phyloP scores from a whole-genome alignment of 2,329 filamentous ascomycete species.

The Periconia macrospinosa region DNA sequence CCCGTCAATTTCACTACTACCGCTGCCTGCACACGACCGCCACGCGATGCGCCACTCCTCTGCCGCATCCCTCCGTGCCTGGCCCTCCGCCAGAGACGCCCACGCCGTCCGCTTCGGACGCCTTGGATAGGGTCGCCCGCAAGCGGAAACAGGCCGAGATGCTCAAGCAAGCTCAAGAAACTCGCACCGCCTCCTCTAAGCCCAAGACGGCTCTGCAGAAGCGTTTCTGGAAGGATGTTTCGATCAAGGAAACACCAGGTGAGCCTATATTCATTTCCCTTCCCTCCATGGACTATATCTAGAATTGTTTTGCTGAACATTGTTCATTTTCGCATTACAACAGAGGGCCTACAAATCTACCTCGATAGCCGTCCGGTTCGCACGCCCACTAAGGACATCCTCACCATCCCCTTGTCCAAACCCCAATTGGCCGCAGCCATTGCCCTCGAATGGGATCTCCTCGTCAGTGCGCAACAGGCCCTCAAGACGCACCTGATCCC shows the following conservation, averaged over 20 bases:
- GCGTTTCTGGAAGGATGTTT: conserved; percentile 88
- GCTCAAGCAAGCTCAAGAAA: conserved; percentile 50
- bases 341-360: conserved; percentile 63
- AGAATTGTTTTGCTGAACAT: conserved; percentile 11
- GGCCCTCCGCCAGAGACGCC: conserved; percentile 64
- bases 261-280: conserved; percentile 17
- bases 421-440: conserved; percentile 81
- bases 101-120: conserved; percentile 50
- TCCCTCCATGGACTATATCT: neutral
- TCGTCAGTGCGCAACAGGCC: conserved; percentile 80
- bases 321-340: neutral
- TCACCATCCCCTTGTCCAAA: conserved; percentile 75
- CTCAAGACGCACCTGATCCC: conserved; percentile 86
- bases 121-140: conserved; percentile 51
- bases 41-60: conserved; percentile 54
- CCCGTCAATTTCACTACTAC: conserved; percentile 18
- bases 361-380: conserved; percentile 81
- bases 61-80: conserved; percentile 59
- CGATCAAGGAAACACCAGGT: conserved; percentile 66
- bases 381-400: conserved; percentile 70
- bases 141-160: conserved; percentile 55
- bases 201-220: conserved; percentile 59
- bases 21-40: conserved; percentile 48
- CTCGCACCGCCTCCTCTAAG: conserved; percentile 46
- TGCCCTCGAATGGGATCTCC: conserved; percentile 89